Conservation (phyloP, 352 stramenopile species). For the Phytopythium helicoides region DNA sequence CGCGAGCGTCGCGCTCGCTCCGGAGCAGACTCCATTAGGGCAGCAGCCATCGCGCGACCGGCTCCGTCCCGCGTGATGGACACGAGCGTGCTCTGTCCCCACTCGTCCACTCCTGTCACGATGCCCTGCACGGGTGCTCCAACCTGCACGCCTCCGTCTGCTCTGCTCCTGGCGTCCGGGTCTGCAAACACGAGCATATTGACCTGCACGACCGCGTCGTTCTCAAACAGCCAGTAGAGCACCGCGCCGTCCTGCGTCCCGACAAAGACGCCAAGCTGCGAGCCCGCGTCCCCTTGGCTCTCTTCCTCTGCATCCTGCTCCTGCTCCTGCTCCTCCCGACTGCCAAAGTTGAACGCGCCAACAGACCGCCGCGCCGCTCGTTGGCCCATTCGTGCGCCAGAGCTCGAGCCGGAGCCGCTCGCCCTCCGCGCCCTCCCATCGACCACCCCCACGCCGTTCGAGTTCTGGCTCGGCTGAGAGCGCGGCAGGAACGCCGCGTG, state of each 20-base stretch:
- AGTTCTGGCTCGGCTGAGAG: conserved; percentile 68
- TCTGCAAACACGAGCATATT: conserved; percentile 56
- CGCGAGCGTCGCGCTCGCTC: conserved; percentile 48
- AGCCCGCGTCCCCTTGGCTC: conserved; percentile 5
- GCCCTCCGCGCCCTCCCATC: conserved; percentile 7
- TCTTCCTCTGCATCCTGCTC: conserved; percentile 27
- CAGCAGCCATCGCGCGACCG: conserved; percentile 61
- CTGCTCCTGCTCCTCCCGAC: conserved; percentile 33
- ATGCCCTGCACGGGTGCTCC: conserved; percentile 49
- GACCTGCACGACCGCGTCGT: conserved; percentile 56
- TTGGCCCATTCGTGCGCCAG: conserved; percentile 8
- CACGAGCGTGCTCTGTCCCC: conserved; percentile 70
- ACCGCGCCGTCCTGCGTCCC: conserved; percentile 63
- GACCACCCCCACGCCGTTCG: conserved; percentile 13
- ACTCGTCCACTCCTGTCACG: conserved; percentile 71
- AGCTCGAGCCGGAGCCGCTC: too few relatives aligned
- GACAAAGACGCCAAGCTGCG: conserved; percentile 67
- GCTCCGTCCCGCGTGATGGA: conserved; percentile 52
- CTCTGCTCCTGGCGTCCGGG: neutral
- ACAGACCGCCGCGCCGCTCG: neutral
- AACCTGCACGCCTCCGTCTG: neutral
- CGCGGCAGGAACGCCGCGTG: conserved; percentile 66
- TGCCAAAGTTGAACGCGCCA: neutral
- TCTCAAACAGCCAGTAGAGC: conserved; percentile 72
- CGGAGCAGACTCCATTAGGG: conserved; percentile 61